These are phyloP conservation scores for Dalbergia cultrata DNA, from an alignment of 306 rosid genomes.

Conservation along the genomic window DNA sequence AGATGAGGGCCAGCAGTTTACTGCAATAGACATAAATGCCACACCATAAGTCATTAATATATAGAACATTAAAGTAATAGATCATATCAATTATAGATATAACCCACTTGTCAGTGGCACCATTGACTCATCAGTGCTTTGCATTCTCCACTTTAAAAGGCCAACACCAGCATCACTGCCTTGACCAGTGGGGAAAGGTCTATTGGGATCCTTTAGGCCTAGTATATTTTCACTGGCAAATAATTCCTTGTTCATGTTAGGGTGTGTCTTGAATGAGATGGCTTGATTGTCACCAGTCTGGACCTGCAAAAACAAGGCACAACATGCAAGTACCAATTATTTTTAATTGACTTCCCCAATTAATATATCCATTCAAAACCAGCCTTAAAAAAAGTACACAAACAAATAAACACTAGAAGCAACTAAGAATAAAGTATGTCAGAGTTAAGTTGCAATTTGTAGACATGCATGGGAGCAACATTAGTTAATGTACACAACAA, in stretches of 20 bases:
- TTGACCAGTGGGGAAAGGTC: slow-evolving; percentile 95
- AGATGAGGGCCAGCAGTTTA: slow-evolving; percentile 98
- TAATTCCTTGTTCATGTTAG: slow-evolving; percentile 95
- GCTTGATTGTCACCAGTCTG: slow-evolving; percentile 87
- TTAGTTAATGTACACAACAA: background rate
- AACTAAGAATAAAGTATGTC: slow-evolving; percentile 14
- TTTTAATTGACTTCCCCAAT: background rate
- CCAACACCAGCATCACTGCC: slow-evolving; percentile 90
- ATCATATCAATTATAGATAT: slow-evolving; percentile 15
- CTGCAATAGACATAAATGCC: slow-evolving; percentile 59
- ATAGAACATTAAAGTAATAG: slow-evolving; percentile 31
- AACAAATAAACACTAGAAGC: slow-evolving; percentile 8
- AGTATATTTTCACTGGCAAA: slow-evolving; percentile 75
- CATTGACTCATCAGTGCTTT: slow-evolving; percentile 83
- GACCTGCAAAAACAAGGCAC: slow-evolving; percentile 69
- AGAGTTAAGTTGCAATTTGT: background rate
- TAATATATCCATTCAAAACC: background rate
- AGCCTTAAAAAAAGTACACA: background rate
- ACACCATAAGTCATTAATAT: slow-evolving; percentile 25
- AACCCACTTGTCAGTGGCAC: slow-evolving; percentile 85
- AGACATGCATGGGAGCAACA: background rate
- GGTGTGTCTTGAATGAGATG: slow-evolving; percentile 94
- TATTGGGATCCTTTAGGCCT: slow-evolving; percentile 81
- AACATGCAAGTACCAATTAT: slow-evolving; percentile 11
- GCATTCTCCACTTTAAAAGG: slow-evolving; percentile 93